Base-by-base conservation (phyloP, 2,329 filamentous ascomycete genomes). In the Venturia nashicola region DNA sequence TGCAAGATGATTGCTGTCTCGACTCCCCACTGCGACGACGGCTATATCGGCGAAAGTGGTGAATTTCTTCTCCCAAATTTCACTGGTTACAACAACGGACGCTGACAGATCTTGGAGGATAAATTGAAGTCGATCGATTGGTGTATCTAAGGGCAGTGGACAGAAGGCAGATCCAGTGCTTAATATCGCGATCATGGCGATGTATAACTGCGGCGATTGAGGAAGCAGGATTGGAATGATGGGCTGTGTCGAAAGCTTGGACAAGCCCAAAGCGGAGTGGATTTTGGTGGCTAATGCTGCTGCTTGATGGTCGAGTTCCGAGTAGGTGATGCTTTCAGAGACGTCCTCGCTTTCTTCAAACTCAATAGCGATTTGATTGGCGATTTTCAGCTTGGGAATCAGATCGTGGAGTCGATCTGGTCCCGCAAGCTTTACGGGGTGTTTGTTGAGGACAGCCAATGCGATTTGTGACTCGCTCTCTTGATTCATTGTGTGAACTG, bases 101-200 rank as follows among this genome's bases (percentile, higher is more conserved):
- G 91, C 90, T 12, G 80, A 78, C 46, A 95, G 83, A 78, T 97
- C 91, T n/a, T 83, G 73, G 18, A 92, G 75, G 61, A 96, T 92
- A 72, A 96, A 96, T 61, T 81, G 83, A 54, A 96, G 80, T 60
- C 92, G 82, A 62, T 96, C 90, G 4, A 79, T 73, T 0, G 92
- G 92, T 0, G 87, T 84, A 73, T 96, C 91, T 60, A 89, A 80
- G 66, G 88, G 88, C 64, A 97, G 77, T 0, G 92, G 91, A 68
- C 91, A 96, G 69, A 96, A 96, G 0, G 90, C 90, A 43, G 83
- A 89, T 7, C 92, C 92, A 14, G 86, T 86, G 73, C 92, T 91
- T 59, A 96, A 78, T 62, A 93, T 83, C 3, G 87, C 91, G 55
- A 96, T 74, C 66, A 90, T 82, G 1, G 89, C 81, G 64, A 94